Percentiles rank a stretch among this genome's conserved stretches.
Conservation (phyloP, 768 basidiomycete species). For the Suillus subaureus region DNA sequence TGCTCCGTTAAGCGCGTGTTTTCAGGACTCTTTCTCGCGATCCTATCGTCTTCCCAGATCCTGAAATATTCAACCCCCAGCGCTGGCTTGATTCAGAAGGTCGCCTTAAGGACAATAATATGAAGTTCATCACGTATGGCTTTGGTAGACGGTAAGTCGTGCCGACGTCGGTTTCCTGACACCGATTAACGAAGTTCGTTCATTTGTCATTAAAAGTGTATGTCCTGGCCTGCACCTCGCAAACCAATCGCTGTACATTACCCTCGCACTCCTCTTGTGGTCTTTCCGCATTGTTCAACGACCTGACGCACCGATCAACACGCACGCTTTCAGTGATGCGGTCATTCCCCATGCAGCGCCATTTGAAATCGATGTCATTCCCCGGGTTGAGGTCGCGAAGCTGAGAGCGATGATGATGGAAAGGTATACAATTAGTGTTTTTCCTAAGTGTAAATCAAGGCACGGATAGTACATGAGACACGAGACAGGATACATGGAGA, state of each 20-base stretch:
- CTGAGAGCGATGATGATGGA: not conserved
- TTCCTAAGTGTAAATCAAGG: not conserved
- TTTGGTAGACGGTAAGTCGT: constrained; percentile 46
- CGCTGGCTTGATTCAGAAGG: constrained; percentile 53
- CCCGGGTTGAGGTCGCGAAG: not conserved
- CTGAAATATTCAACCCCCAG: constrained; percentile 56
- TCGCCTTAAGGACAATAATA: constrained; percentile 45
- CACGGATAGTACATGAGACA: no score
- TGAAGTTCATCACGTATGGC: constrained; percentile 49
- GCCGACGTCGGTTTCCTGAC: not conserved
- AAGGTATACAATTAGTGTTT: not conserved
- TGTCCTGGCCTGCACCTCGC: constrained; percentile 32
- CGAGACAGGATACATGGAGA: no score
- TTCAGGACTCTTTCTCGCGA: constrained; percentile 54
- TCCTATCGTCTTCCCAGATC: constrained; percentile 49
- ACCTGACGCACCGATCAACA: constrained; percentile 53
- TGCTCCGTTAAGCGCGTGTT: not conserved
- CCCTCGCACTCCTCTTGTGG: constrained; percentile 61
- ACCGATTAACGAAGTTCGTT: not conserved
- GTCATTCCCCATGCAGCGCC: constrained; percentile 54
- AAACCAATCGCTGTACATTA: constrained; percentile 54
- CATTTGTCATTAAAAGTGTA: not conserved
- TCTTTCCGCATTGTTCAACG: constrained; percentile 55
- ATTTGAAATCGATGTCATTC: not conserved
- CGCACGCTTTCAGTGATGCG: constrained; percentile 56